phyloP scores from a whole-genome alignment of 1,284 basidiomycete genomes.

The Irpex sp. region DNA sequence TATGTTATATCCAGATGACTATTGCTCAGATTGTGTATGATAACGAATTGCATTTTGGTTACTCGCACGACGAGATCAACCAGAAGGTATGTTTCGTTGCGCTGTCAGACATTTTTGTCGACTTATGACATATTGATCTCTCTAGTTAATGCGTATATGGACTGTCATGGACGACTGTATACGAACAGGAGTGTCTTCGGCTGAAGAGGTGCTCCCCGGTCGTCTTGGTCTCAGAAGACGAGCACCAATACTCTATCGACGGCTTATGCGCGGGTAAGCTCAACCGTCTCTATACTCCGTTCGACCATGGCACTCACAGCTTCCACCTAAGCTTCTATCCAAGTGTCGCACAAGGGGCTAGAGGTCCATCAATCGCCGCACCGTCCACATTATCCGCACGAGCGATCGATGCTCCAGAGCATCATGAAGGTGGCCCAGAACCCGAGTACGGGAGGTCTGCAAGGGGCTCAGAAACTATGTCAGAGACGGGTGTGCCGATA shows the following conservation, averaged over 20 bases:
- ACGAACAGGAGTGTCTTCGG: slow-evolving; percentile 85
- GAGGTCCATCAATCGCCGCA: slow-evolving; percentile 54
- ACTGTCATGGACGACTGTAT: slow-evolving; percentile 95
- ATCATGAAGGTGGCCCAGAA: slow-evolving; percentile 13
- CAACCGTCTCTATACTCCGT: too few species aligned
- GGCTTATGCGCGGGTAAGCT: slow-evolving; percentile 87
- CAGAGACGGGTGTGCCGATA: background rate
- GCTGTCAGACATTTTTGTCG: background rate
- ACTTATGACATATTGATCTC: slow-evolving; percentile 1
- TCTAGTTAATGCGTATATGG: slow-evolving; percentile 85
- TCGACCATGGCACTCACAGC: too few species aligned
- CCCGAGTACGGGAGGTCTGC: slow-evolving; percentile 3
- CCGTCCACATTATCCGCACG: slow-evolving; percentile 37
- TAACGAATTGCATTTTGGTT: slow-evolving; percentile 89
- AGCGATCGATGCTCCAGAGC: slow-evolving; percentile 50
- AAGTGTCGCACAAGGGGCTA: slow-evolving; percentile 53
- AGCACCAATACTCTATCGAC: slow-evolving; percentile 87
- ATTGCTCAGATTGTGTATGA: slow-evolving; percentile 96
- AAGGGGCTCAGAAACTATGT: background rate
- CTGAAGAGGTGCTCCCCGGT: slow-evolving; percentile 86
- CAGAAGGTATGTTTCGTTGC: slow-evolving; percentile 58
- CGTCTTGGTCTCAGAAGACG: slow-evolving; percentile 83
- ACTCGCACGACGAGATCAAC: slow-evolving; percentile 82
- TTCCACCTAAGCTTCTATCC: slow-evolving; percentile 67
- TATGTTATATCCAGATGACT: slow-evolving; percentile 69